Evolutionary conservation across 345 rosid species (phyloP).

Genomic region (Aethionema arabicum): DNA sequence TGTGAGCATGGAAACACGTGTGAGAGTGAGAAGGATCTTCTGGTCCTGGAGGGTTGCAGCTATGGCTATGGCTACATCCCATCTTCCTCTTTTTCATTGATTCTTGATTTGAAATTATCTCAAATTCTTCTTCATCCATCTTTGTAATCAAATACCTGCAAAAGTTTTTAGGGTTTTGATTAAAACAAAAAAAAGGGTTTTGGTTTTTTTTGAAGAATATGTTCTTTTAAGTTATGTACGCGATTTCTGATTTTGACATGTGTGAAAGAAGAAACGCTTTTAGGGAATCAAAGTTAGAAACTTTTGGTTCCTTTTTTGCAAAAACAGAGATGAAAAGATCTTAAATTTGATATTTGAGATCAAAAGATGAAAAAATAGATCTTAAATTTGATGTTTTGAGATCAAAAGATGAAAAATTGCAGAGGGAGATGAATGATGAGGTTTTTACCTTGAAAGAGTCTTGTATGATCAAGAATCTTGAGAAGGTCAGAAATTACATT

Average conservation of each 20-base stretch:
- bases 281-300: conserved; percentile 17
- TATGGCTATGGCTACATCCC: conserved; percentile 74
- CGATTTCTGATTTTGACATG: conserved; percentile 5
- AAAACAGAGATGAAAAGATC: conserved; percentile 2
- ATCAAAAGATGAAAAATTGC: background rate
- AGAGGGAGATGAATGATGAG: conserved; percentile 21
- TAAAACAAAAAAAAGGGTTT: conserved; percentile 7
- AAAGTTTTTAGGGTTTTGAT: background rate
- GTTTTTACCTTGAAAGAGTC: conserved; percentile 34
- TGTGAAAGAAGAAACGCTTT: conserved; percentile 15
- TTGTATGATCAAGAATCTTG: background rate
- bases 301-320: conserved; percentile 13
- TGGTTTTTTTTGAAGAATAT: conserved; percentile 15
- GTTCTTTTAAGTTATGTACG: conserved; percentile 4
- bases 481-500: background rate
- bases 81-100: conserved; percentile 35
- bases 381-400: background rate
- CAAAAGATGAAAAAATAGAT: background rate
- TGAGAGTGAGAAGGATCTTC: conserved; percentile 54
- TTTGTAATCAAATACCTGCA: background rate
- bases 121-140: conserved; percentile 31
- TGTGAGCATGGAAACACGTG: conserved; percentile 72
- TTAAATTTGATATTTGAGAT: conserved; percentile 1
- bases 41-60: conserved; percentile 75
- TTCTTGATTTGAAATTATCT: conserved; percentile 2